Base-by-base conservation (phyloP, 2,329 filamentous ascomycete genomes). In the Trichoderma brevicompactum region DNA sequence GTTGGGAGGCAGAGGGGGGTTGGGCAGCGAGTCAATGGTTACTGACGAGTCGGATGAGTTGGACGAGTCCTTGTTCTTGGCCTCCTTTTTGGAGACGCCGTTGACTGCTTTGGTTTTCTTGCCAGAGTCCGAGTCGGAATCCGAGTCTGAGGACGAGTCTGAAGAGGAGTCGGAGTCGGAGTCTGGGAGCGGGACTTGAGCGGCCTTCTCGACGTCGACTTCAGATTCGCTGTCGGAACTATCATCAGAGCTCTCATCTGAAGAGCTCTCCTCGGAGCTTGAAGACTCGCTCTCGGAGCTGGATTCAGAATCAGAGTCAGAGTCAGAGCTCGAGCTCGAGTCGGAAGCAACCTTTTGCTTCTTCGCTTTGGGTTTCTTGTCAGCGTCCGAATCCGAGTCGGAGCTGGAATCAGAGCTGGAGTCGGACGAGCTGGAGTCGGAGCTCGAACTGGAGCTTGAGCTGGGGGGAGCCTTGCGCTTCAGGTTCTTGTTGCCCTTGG, bases 1-100 rank as follows among this genome's bases (percentile, higher is more conserved):
- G 71, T 85, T 79, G 2, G 85, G 84, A 12, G 85, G 85, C 52
- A 86, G 80, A 36, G 85, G 84, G 0, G 82, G 81, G 67, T 80
- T 76, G 66, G 75, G 72, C 60, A 73, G 70, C 68, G 75, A 84
- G 9, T 86, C 85, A 61, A 80, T 79, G 71, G 82, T 80, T 71
- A 82, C 81, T 50, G 87, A 72, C 3, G 85, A 88, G 10, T 78
- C 83, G 5, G 81, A 81, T 17, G 78, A 80, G 65, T 82, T 78
- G 12, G 81, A 81, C 1, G 76, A 73, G 61, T 73, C 23, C 23
- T 28, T 28, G 23, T 28, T 69, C 66, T 76, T 77, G 15, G 53
- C 59, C 49, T 44, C 48, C 28, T 63, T 48, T 32, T 66, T 66
- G 41, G 36, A 7, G 17, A 49, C 44, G 41, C 49, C 64, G 34